Conservation (phyloP, 2,329 filamentous ascomycete species). For the Fonsecaea pugnacius region DNA sequence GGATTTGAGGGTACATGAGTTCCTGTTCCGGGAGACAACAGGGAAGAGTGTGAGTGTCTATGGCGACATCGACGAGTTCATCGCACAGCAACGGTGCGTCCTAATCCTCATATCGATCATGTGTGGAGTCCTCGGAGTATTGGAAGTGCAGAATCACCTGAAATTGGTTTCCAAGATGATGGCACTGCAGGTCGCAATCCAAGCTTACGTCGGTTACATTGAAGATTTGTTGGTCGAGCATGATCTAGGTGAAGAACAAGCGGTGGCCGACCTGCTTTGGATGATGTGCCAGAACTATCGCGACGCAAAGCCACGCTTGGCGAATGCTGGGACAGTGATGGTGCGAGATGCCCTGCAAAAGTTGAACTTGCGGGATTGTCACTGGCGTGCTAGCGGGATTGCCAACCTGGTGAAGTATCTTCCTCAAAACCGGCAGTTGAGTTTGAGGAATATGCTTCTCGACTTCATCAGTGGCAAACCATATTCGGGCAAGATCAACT, state of each 20-base stretch:
- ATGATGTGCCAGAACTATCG: slow-evolving; percentile 30
- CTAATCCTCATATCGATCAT: slow-evolving; percentile 24
- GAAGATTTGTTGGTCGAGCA: slow-evolving; percentile 24
- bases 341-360: slow-evolving; percentile 9
- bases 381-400: slow-evolving; percentile 26
- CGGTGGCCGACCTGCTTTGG: slow-evolving; percentile 26
- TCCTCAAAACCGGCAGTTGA: slow-evolving; percentile 18
- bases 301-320: slow-evolving; percentile 13
- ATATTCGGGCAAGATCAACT: slow-evolving; percentile 21
- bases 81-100: slow-evolving; percentile 23
- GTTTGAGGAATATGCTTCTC: slow-evolving; percentile 17
- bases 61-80: slow-evolving; percentile 26
- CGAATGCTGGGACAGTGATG: background rate
- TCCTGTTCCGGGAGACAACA: slow-evolving; percentile 19
- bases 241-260: slow-evolving; percentile 22
- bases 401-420: slow-evolving; percentile 29
- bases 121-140: slow-evolving; percentile 14
- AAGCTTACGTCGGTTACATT: slow-evolving; percentile 18
- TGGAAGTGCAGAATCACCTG: slow-evolving; percentile 4
- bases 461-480: slow-evolving; percentile 22
- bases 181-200: slow-evolving; percentile 16
- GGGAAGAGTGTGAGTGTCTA: slow-evolving; percentile 24
- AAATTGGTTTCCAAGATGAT: slow-evolving; percentile 6
- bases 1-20: slow-evolving; percentile 21
- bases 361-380: slow-evolving; percentile 22